Conservation (phyloP, 2,329 filamentous ascomycete genomes). For the Alternaria metachromatica region DNA sequence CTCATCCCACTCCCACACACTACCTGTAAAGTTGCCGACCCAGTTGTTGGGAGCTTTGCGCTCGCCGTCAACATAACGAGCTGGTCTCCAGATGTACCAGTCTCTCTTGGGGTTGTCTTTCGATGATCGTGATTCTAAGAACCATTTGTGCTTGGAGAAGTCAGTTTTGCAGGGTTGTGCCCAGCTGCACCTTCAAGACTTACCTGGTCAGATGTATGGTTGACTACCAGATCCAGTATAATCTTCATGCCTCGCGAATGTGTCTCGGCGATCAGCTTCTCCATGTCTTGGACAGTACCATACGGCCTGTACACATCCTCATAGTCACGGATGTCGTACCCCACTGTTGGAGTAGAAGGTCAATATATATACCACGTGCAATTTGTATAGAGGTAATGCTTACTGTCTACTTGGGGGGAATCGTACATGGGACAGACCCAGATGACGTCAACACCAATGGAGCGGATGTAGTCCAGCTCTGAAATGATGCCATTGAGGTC, state of each 20-base stretch:
- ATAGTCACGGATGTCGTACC: constrained; percentile 50
- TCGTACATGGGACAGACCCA: constrained; percentile 53
- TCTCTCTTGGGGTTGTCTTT: constrained; percentile 59
- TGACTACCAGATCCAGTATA: constrained; percentile 51
- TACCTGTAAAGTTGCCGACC: constrained; percentile 67
- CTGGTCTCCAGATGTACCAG: constrained; percentile 63
- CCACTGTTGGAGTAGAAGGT: constrained; percentile 22
- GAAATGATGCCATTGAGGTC: constrained; percentile 66
- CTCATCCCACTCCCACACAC: constrained; percentile 74
- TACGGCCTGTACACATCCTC: constrained; percentile 49
- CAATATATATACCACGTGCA: background rate
- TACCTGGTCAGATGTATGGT: constrained; percentile 49
- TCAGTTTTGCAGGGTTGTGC: constrained; percentile 6
- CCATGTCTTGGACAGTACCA: constrained; percentile 50
- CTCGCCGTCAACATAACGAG: constrained; percentile 60
- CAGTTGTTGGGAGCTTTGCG: constrained; percentile 79
- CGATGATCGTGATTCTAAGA: constrained; percentile 61
- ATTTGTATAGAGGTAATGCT: background rate
- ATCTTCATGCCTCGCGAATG: constrained; percentile 48
- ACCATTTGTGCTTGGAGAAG: constrained; percentile 59
- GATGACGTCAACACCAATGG: constrained; percentile 52
- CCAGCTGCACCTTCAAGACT: background rate
- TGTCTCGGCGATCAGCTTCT: constrained; percentile 44
- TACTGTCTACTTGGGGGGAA: constrained; percentile 54
- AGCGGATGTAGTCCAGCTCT: constrained; percentile 62